phyloP scores from a whole-genome alignment of 257 asterid species.

The Petunia secreta region DNA sequence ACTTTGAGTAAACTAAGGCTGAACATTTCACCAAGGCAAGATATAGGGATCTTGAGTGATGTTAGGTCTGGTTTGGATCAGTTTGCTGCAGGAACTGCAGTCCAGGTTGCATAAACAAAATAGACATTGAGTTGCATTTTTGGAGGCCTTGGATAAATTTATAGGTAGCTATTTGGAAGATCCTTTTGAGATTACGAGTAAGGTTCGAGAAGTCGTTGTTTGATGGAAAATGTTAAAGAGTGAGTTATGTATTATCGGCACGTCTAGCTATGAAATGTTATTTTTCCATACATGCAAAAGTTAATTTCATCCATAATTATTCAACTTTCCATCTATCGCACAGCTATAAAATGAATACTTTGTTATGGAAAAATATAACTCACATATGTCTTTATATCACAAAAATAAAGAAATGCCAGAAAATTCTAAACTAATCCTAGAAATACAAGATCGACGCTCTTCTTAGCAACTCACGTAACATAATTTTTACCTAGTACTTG shows the following conservation, averaged over 20 bases:
- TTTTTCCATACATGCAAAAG: not conserved
- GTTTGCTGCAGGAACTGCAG: not conserved
- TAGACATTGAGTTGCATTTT: not conserved
- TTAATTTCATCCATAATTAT: not conserved
- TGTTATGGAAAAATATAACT: no score
- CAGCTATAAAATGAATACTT: no score
- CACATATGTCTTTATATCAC: no score
- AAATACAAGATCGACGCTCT: no score
- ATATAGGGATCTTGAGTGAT: not conserved
- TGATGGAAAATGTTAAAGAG: not conserved
- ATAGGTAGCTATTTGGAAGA: not conserved
- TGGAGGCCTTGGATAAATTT: not conserved
- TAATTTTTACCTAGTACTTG: not conserved
- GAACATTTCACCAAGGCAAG: slow-evolving; percentile 1
- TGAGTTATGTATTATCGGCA: not conserved
- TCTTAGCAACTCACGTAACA: no score
- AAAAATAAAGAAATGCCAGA: no score
- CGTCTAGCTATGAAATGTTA: not conserved
- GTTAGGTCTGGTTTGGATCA: not conserved
- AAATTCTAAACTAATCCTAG: no score
- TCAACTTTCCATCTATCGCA: not conserved
- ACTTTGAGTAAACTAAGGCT: not conserved
- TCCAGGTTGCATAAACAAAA: slow-evolving; percentile 21
- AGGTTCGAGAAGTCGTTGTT: not conserved
- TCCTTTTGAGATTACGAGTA: slow-evolving; percentile 1